phyloP scores from a whole-genome alignment of 768 basidiomycete species.

The Boletus sensibilis region DNA sequence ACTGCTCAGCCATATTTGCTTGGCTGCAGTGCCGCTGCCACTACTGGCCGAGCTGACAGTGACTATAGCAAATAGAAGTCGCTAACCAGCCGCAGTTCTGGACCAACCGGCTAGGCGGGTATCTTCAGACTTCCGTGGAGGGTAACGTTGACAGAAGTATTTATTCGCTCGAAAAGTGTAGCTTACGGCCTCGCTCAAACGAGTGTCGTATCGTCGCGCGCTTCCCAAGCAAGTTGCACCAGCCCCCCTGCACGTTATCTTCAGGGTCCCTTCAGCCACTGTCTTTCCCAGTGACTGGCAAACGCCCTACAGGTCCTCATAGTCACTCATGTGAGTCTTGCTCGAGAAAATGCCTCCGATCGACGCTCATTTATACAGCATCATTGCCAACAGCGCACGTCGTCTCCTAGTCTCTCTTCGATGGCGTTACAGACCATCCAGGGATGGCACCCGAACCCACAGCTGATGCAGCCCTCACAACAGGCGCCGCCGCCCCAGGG shows the following conservation, averaged over 20 bases:
- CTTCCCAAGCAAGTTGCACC: neutral
- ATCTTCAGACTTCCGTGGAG: conserved; percentile 13
- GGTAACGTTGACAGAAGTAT: conserved; percentile 3
- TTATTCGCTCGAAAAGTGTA: conserved; percentile 3
- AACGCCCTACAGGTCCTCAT: neutral
- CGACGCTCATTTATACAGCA: conserved; percentile 8
- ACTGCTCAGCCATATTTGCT: conserved; percentile 4
- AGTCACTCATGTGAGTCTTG: conserved; percentile 1
- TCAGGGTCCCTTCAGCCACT: neutral
- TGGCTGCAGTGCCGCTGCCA: conserved; percentile 21
- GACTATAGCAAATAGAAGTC: neutral
- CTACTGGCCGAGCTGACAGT: neutral
- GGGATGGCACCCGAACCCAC: conserved; percentile 36
- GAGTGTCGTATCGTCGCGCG: neutral
- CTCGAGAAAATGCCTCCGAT: neutral
- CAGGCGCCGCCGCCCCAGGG: conserved; percentile 28
- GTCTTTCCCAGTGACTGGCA: neutral
- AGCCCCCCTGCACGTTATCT: neutral
- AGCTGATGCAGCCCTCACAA: conserved; percentile 30
- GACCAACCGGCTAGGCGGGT: conserved; percentile 20
- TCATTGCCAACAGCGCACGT: neutral
- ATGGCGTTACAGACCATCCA: conserved; percentile 28
- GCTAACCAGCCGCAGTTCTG: neutral
- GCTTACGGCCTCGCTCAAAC: neutral
- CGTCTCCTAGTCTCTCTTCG: neutral